Conservation (phyloP, 2,329 filamentous ascomycete species). For the Colletotrichum siamense region DNA sequence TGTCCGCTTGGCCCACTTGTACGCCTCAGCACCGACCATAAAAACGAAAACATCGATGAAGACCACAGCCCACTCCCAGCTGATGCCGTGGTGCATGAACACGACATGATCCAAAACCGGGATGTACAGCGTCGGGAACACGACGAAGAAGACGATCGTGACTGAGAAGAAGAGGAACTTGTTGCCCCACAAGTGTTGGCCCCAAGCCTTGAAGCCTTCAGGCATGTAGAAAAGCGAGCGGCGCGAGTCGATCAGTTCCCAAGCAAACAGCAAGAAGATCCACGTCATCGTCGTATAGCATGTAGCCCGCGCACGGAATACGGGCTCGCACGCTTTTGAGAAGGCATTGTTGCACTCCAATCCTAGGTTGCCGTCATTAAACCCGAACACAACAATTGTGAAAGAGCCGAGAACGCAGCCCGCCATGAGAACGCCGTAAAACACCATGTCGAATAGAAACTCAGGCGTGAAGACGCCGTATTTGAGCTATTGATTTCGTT, state of each 20-base stretch:
- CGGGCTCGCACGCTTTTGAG: conserved; percentile 59
- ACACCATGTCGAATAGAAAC: conserved; percentile 69
- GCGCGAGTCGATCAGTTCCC: conserved; percentile 78
- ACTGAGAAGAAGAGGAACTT: conserved; percentile 74
- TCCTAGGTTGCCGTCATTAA: conserved; percentile 62
- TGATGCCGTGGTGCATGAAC: conserved; percentile 66
- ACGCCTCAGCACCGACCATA: conserved; percentile 67
- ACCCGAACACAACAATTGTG: conserved; percentile 67
- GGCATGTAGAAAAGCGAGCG: conserved; percentile 79
- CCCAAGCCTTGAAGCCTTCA: conserved; percentile 69
- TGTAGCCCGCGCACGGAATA: conserved; percentile 75
- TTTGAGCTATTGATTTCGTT: conserved; percentile 43
- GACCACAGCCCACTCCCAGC: conserved; percentile 69
- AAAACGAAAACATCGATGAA: conserved; percentile 48
- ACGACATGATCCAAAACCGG: conserved; percentile 63
- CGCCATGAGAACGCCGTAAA: conserved; percentile 74
- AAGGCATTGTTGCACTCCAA: conserved; percentile 65
- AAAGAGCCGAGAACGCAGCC: conserved; percentile 68
- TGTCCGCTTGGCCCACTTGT: conserved; percentile 71
- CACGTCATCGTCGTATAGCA: conserved; percentile 78
- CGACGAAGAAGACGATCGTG: conserved; percentile 49
- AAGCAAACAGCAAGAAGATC: conserved; percentile 78
- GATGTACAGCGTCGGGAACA: conserved; percentile 63
- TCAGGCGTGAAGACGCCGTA: conserved; percentile 71
- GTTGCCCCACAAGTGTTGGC: conserved; percentile 73